phyloP scores from a whole-genome alignment of 2,329 filamentous ascomycete genomes.

The Trichoderma afroharzianum region DNA sequence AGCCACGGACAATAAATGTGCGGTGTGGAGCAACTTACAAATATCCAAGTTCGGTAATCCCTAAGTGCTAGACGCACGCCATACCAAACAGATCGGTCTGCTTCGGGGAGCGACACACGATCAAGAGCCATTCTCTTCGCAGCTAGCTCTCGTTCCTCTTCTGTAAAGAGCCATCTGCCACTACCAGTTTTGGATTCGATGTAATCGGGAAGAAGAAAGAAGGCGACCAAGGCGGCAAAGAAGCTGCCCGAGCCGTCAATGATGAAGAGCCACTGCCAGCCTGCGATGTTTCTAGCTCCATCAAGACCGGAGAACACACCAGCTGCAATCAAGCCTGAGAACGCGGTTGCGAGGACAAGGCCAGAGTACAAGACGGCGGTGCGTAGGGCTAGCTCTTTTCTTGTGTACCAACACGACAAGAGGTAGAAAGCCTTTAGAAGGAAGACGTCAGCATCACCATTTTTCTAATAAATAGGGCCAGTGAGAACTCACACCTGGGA shows the following conservation, averaged over 20 bases:
- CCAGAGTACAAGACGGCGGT: conserved; percentile 58
- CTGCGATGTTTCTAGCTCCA: conserved; percentile 49
- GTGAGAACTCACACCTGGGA: conserved; percentile 34
- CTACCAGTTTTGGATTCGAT: conserved; percentile 36
- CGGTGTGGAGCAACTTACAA: conserved; percentile 20
- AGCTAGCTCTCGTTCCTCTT: conserved; percentile 21
- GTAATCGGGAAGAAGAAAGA: conserved; percentile 34
- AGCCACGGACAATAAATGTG: not conserved
- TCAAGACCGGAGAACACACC: conserved; percentile 49
- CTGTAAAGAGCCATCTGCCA: conserved; percentile 37
- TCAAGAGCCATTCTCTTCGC: conserved; percentile 25
- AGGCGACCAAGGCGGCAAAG: conserved; percentile 29
- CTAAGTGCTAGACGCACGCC: conserved; percentile 35
- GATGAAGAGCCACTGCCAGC: conserved; percentile 65
- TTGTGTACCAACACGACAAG: conserved; percentile 54
- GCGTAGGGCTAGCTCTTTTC: conserved; percentile 60
- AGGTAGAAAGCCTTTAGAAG: conserved; percentile 40
- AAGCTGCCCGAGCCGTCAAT: conserved; percentile 54
- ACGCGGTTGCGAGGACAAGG: conserved; percentile 63
- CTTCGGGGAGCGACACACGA: conserved; percentile 14
- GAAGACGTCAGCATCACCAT: not conserved
- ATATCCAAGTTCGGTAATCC: conserved; percentile 44
- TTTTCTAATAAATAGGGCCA: too few species aligned
- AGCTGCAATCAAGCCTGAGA: conserved; percentile 59
- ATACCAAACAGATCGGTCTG: conserved; percentile 20